Evolutionary conservation across 2,329 filamentous ascomycete genomes (phyloP).

Genomic region (Cladosporium sp.): DNA sequence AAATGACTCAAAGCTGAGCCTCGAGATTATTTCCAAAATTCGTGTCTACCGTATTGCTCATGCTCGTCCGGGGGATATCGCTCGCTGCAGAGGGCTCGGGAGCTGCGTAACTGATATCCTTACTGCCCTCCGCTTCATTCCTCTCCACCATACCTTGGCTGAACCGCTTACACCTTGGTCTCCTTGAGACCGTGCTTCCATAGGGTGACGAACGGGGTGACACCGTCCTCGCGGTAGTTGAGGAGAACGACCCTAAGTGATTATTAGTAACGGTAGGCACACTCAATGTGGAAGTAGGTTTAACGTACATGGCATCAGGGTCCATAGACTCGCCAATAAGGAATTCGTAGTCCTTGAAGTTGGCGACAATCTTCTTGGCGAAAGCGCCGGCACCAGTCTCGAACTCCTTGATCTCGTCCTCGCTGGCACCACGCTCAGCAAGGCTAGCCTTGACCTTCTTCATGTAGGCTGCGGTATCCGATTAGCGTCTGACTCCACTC

Average conservation of each 20-base stretch:
- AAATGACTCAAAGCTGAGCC: slow-evolving; percentile 11
- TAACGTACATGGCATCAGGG: slow-evolving; percentile 84
- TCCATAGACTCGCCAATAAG: slow-evolving; percentile 89
- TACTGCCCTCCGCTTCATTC: background rate
- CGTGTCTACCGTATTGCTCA: slow-evolving; percentile 11
- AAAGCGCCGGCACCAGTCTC: slow-evolving; percentile 68
- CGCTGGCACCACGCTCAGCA: slow-evolving; percentile 56
- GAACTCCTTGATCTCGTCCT: slow-evolving; percentile 69
- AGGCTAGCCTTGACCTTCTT: slow-evolving; percentile 75
- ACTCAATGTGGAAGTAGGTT: background rate
- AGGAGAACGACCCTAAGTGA: slow-evolving; percentile 71
- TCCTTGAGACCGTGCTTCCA: slow-evolving; percentile 92
- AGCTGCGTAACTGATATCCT: slow-evolving; percentile 1
- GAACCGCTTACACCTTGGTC: slow-evolving; percentile 73
- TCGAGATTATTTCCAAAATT: slow-evolving; percentile 10
- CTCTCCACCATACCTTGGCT: slow-evolving; percentile 13
- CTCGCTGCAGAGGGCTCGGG: slow-evolving; percentile 1
- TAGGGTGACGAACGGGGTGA: slow-evolving; percentile 81
- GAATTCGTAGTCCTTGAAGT: slow-evolving; percentile 97
- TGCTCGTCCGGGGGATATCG: slow-evolving; percentile 13
- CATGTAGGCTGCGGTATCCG: slow-evolving; percentile 65
- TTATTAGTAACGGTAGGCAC: background rate
- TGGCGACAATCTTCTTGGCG: slow-evolving; percentile 76
- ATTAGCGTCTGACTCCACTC: background rate
- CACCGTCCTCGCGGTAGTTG: slow-evolving; percentile 95